phyloP scores from a whole-genome alignment of 257 asterid genomes.

The Nicotiana otophora region DNA sequence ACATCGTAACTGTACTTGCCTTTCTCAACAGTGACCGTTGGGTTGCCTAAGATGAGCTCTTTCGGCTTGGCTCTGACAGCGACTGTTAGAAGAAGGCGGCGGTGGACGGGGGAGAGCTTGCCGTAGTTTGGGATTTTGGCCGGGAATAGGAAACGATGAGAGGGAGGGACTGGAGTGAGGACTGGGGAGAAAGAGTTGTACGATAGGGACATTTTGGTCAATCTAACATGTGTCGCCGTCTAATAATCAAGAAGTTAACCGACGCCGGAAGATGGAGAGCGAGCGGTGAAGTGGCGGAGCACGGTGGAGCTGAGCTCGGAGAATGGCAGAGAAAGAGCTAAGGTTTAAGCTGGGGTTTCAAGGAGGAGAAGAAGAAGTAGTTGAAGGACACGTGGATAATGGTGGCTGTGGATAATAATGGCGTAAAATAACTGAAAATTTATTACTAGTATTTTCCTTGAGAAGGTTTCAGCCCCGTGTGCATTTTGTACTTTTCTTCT shows the following conservation, averaged over 20 bases:
- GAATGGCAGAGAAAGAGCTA: not conserved
- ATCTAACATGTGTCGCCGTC: conserved; percentile 18
- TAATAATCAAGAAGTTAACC: not conserved
- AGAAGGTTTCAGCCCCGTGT: no score
- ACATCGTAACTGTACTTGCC: conserved; percentile 96
- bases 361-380: conserved; percentile 6
- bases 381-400: conserved; percentile 10
- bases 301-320: conserved; percentile 1
- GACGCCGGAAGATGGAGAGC: not conserved
- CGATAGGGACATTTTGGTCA: conserved; percentile 52
- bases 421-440: not conserved
- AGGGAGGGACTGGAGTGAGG: conserved; percentile 29
- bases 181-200: conserved; percentile 36
- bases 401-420: conserved; percentile 10
- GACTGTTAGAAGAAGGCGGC: conserved; percentile 21
- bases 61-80: conserved; percentile 48
- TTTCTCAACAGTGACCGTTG: conserved; percentile 77
- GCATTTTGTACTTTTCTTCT: no score
- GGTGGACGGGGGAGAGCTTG: conserved; percentile 21
- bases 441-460: not conserved
- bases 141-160: conserved; percentile 25
- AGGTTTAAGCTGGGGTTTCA: not conserved
- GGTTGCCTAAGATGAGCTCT: conserved; percentile 80
- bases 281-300: not conserved
- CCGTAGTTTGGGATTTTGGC: conserved; percentile 29